phyloP scores from a whole-genome alignment of 495 filamentous ascomycete species.

The Glonium stellatum region DNA sequence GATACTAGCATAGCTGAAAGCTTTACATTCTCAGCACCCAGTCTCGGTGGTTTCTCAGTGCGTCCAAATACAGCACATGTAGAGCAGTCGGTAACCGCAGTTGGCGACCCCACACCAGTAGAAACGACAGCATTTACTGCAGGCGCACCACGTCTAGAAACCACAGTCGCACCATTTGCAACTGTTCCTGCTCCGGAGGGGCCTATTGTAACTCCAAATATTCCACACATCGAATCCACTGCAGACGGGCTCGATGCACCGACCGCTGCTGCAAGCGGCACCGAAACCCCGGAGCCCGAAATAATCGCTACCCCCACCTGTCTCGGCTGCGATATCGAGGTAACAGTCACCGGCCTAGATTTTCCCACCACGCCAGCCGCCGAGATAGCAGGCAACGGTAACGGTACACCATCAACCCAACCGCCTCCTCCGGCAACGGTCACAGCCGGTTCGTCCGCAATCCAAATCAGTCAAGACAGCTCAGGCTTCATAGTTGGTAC shows the following conservation, averaged over 20 bases:
- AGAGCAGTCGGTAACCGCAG: background rate
- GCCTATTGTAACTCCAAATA: background rate
- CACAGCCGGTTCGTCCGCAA: conserved; percentile 18
- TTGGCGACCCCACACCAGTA: background rate
- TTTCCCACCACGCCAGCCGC: conserved; percentile 8
- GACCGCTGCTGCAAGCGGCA: background rate
- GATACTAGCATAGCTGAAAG: background rate
- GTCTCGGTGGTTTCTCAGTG: background rate
- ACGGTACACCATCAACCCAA: background rate
- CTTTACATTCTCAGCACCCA: background rate
- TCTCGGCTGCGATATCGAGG: conserved; percentile 3
- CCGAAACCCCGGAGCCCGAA: background rate
- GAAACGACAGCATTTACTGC: background rate
- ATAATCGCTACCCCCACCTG: conserved; percentile 1
- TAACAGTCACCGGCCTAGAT: background rate
- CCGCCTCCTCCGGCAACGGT: conserved; percentile 8
- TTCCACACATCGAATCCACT: background rate
- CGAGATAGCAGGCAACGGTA: conserved; percentile 7
- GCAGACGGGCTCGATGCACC: background rate
- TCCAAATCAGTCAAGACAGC: conserved; percentile 14
- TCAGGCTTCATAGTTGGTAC: conserved; percentile 7
- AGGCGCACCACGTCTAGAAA: background rate
- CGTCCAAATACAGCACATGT: background rate
- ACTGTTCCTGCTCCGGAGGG: background rate
- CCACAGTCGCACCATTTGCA: background rate